Conservation (phyloP, 179 eudicot genomes). For the Carnegiea gigantea region DNA sequence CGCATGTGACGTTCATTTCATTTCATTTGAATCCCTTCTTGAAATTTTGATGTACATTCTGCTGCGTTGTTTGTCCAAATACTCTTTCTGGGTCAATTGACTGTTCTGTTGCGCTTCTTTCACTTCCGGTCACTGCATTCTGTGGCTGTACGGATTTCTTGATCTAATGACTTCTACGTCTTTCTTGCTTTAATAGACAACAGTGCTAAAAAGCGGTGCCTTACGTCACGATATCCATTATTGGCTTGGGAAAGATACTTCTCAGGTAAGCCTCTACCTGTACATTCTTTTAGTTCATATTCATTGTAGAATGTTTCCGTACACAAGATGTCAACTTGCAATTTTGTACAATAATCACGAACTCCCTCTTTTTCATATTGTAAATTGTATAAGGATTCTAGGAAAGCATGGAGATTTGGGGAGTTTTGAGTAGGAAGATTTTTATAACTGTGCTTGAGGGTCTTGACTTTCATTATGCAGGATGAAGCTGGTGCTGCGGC, state of each 20-base stretch:
- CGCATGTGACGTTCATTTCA: background rate
- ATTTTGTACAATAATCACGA: background rate
- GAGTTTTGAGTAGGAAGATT: background rate
- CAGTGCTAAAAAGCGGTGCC: slow-evolving; percentile 75
- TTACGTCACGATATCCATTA: slow-evolving; percentile 86
- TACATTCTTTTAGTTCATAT: background rate
- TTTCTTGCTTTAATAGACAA: slow-evolving; percentile 53
- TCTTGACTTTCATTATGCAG: slow-evolving; percentile 42
- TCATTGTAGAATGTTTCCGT: background rate
- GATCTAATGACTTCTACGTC: background rate
- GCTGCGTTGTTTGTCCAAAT: background rate
- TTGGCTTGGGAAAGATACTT: slow-evolving; percentile 97
- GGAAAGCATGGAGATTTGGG: background rate
- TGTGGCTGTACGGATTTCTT: background rate
- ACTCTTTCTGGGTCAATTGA: background rate
- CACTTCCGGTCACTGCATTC: background rate
- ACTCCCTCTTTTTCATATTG: background rate
- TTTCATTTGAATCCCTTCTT: background rate
- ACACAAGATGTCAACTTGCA: background rate
- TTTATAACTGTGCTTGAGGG: slow-evolving; percentile 21
- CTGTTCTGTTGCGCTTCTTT: background rate
- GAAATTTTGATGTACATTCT: background rate
- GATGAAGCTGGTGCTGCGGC: slow-evolving; percentile 97
- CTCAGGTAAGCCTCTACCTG: slow-evolving; percentile 59
- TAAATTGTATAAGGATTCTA: slow-evolving; percentile 9